Base-by-base conservation (phyloP, 306 rosid genomes). In the Quillaja saponaria region DNA sequence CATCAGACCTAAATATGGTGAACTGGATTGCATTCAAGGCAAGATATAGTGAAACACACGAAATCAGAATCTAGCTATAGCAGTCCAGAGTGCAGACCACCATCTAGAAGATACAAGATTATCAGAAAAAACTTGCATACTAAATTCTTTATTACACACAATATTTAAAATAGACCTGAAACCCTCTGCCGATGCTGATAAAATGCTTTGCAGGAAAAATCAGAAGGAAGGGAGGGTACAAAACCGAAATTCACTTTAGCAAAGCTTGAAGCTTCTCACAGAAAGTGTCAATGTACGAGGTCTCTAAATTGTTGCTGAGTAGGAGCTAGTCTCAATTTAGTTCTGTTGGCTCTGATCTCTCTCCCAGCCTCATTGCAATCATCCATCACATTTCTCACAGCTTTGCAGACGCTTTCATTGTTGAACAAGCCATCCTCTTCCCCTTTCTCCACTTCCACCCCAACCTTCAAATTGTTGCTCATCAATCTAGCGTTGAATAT, bases 371-470 rank as follows among this genome's bases (percentile, higher is more conserved):
- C 74, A 56, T 58, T 66, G 18, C 58, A 69, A 34, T 13, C 59
- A 57, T 75, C 72, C 80, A 79, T 71, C 55, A 67, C 75, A 34
- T 45, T 66, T 2, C 52, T 70, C 48, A 79, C 78, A 49, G 75
- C 69, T 40, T 52, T 34, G 6, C 66, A 71, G 0, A 79, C 78
- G 25, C 54, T 56, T 0, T 49, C 75, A 40, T 16, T 74, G 0
- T 51, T 74, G 55, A 61, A 70, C 13, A 61, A 10, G 0, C 77
- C 84, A 55, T 73, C 67, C 2, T 74, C 77, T 61, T 61, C 55
- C 21, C 56, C 74, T 42, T 79, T 74, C 68, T 61, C 68, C 20
- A 74, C 77, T 49, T 61, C 80, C 58, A 74, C 77, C 10, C 83
- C 83, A 60, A 69, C 77, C 46, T 69, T 34, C 63, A 74, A 63